Evolutionary conservation across 129 eudicot genomes (phyloP), one percentile per base, ranked within the genome.

Genomic region (Flaveria brownii): DNA sequence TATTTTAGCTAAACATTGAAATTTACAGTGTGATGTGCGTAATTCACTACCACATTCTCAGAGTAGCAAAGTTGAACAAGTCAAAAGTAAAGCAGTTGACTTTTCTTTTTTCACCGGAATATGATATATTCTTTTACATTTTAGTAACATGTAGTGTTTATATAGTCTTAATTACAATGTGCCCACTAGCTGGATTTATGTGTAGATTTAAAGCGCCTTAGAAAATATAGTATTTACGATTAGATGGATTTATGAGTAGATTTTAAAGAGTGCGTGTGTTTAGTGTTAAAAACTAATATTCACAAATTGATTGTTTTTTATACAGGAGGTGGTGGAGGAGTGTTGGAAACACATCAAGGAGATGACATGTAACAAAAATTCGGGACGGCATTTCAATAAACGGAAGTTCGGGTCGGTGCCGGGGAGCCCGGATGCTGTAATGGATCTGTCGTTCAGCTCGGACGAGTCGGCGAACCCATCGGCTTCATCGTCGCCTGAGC

Each of bases 391-490:
- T 69, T 79, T 75, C 36, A 85, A 88, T 50, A 92, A 90, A 60
- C 79, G 98, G 39, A 90, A 86, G 84, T 82, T 82, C 55, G 85
- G 84, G 22, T 77, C 91, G 47, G 78, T 87, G 45, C 96, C 96
- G 17, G 91, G 86, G 3, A 92, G 96, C 77, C 96, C 98, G 4
- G 87, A 82, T 68, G 98, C 92, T 17, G 96, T 88, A 0, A 85
- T 86, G 84, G 98, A 90, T 79, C 80, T 90, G 33, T 90, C 80
- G 17, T 88, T 88, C 65, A 84, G 97, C 87, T 86, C 85, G 0
- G 91, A 88, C 28, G 96, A 84, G 47, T 86, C 89, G 18, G 5
- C 12, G 33, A 26, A 60, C 41, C 60, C 87, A 56, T 87, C 91
- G 47, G 97, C 82, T 68, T 69, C 88, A 23, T 89, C 91, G 23